These are phyloP conservation scores for Trametopsis cervina DNA, from an alignment of 768 basidiomycete genomes.

Conservation along the genomic window DNA sequence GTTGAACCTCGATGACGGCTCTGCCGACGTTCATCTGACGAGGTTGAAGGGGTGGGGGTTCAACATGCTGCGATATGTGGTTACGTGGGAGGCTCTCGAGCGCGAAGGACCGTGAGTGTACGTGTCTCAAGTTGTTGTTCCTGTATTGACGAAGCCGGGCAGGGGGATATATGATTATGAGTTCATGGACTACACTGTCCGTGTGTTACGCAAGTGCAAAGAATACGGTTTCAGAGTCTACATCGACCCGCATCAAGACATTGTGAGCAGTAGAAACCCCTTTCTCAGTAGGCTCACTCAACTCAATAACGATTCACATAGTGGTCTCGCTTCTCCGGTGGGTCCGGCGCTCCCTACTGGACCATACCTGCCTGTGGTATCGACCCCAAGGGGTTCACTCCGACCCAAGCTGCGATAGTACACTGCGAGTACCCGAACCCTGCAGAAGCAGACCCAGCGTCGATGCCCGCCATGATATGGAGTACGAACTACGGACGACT, in stretches of 20 bases:
- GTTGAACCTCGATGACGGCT: slow-evolving; percentile 77
- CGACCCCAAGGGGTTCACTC: slow-evolving; percentile 76
- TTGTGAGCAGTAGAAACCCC: slow-evolving; percentile 65
- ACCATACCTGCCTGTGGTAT: slow-evolving; percentile 87
- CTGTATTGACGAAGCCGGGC: slow-evolving; percentile 5
- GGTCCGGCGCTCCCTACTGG: slow-evolving; percentile 94
- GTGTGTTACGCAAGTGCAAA: slow-evolving; percentile 85
- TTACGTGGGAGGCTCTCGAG: slow-evolving; percentile 96
- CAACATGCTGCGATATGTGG: slow-evolving; percentile 72
- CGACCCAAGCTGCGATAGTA: slow-evolving; percentile 78
- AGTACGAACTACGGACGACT: slow-evolving; percentile 91
- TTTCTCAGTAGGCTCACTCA: too few relatives aligned
- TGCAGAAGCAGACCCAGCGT: slow-evolving; percentile 54
- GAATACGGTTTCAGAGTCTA: slow-evolving; percentile 87
- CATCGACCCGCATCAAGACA: slow-evolving; percentile 96
- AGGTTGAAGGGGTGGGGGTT: slow-evolving; percentile 93
- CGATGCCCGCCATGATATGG: slow-evolving; percentile 94
- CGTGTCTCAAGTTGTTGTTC: background rate
- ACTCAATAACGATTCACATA: slow-evolving; percentile 28
- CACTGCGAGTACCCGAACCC: slow-evolving; percentile 83
- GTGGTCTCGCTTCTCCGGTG: slow-evolving; percentile 96
- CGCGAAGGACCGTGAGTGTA: slow-evolving; percentile 90
- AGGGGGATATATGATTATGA: slow-evolving; percentile 88
- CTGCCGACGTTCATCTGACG: slow-evolving; percentile 78
- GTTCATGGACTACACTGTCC: slow-evolving; percentile 88